Evolutionary conservation across 2,329 filamentous ascomycete species (phyloP).

Genomic region (Beauveria asiatica): DNA sequence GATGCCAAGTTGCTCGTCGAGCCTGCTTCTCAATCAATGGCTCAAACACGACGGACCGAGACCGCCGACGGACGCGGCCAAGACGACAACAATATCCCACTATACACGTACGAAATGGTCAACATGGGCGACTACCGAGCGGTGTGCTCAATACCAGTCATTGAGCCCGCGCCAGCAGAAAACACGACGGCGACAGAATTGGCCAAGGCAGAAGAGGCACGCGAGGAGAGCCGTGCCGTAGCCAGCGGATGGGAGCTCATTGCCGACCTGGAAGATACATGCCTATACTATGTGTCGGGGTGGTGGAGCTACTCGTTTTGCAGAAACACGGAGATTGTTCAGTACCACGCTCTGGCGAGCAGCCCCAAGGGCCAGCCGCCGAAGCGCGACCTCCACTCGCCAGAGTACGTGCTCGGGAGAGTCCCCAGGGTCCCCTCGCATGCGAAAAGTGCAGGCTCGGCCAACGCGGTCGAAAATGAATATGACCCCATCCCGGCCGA

Average conservation of each 20-base stretch:
- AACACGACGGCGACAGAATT: constrained; percentile 60
- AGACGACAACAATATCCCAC: constrained; percentile 21
- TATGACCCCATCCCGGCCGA: constrained; percentile 42
- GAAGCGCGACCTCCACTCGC: constrained; percentile 64
- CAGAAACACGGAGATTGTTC: constrained; percentile 77
- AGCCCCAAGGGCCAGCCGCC: constrained; percentile 62
- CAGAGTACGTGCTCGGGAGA: constrained; percentile 70
- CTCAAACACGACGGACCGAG: constrained; percentile 32
- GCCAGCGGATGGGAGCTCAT: constrained; percentile 74
- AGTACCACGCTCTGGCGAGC: constrained; percentile 77
- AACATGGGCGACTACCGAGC: constrained; percentile 61
- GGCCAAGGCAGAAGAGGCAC: constrained; percentile 65
- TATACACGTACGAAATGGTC: constrained; percentile 63
- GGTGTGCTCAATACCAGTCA: constrained; percentile 74
- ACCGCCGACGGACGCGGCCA: constrained; percentile 14
- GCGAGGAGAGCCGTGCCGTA: constrained; percentile 69
- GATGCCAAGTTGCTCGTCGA: constrained; percentile 55
- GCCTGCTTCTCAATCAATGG: constrained; percentile 31
- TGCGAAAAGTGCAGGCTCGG: constrained; percentile 15
- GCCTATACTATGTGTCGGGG: constrained; percentile 72
- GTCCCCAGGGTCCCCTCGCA: constrained; percentile 25
- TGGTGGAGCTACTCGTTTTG: constrained; percentile 98
- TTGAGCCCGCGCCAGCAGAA: constrained; percentile 47
- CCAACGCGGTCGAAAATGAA: constrained; percentile 18
- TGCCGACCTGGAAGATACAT: constrained; percentile 68